Conservation (phyloP, 2,329 filamentous ascomycete species). For the Calonectria hongkongensis region DNA sequence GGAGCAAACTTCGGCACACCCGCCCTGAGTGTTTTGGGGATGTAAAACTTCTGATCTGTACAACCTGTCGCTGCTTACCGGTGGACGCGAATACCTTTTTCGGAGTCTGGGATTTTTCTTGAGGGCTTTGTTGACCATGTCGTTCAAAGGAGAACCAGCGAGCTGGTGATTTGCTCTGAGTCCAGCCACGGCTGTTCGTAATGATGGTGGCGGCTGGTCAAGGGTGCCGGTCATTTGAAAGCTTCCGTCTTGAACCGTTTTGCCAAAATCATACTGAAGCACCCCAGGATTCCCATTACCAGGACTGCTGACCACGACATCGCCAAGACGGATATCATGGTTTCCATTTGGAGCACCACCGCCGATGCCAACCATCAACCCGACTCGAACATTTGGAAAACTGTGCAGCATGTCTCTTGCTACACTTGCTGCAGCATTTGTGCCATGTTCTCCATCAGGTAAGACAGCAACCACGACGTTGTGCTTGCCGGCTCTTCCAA, state of each 20-base stretch:
- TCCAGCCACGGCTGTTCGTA: not conserved
- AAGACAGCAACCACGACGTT: constrained; percentile 46
- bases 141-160: not conserved
- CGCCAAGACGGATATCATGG: constrained; percentile 20
- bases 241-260: not conserved
- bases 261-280: constrained; percentile 27
- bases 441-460: constrained; percentile 41
- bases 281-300: not conserved
- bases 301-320: constrained; percentile 16
- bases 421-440: constrained; percentile 45
- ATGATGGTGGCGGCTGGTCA: not conserved
- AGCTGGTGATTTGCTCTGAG: not conserved
- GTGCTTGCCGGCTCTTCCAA: constrained; percentile 45
- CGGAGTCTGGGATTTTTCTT: not conserved
- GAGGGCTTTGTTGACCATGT: not conserved
- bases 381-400: constrained; percentile 21
- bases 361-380: constrained; percentile 32
- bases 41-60: not conserved
- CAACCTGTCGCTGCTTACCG: not conserved
- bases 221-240: not conserved
- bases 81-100: not conserved
- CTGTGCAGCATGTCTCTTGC: constrained; percentile 53
- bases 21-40: not conserved
- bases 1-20: not conserved
- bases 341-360: constrained; percentile 18